Conservation (phyloP, 768 basidiomycete species). For the Leccinellum albellum region DNA sequence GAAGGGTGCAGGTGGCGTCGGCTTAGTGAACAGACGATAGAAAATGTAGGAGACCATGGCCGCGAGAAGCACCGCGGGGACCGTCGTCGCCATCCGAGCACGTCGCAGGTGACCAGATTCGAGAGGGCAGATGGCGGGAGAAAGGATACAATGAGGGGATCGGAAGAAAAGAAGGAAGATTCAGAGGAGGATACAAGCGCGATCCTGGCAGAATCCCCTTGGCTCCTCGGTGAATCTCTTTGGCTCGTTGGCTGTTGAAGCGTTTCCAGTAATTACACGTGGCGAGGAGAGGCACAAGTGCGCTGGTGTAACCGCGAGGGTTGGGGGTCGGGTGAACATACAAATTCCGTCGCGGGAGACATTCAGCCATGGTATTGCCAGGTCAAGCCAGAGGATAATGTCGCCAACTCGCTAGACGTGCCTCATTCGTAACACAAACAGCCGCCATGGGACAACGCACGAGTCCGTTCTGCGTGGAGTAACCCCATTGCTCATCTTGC, state of each 20-base stretch:
- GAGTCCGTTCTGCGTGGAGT: neutral
- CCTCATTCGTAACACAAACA: neutral
- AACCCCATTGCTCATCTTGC: neutral
- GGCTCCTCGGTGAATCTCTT: neutral
- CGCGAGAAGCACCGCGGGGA: conserved; percentile 22
- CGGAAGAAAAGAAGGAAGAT: conserved; percentile 22
- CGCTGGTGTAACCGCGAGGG: neutral
- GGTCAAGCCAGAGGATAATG: neutral
- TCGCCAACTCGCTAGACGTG: neutral
- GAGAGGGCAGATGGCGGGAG: neutral
- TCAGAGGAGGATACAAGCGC: neutral
- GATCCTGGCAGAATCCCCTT: neutral
- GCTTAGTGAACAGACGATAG: conserved; percentile 14
- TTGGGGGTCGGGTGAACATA: neutral
- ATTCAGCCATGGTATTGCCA: neutral
- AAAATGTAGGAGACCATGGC: conserved; percentile 12
- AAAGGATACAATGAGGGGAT: conserved; percentile 4
- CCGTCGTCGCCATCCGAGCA: conserved; percentile 13
- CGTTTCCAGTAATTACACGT: neutral
- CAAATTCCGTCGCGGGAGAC: neutral
- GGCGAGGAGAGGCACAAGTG: neutral
- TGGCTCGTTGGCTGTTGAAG: neutral
- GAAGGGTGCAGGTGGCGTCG: conserved; percentile 34
- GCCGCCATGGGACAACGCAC: neutral
- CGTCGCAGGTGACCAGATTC: neutral